Evolutionary conservation across 305 asterid genomes (phyloP), one percentile per base, ranked within the genome.

Genomic region (Caryopteris hybrid): DNA sequence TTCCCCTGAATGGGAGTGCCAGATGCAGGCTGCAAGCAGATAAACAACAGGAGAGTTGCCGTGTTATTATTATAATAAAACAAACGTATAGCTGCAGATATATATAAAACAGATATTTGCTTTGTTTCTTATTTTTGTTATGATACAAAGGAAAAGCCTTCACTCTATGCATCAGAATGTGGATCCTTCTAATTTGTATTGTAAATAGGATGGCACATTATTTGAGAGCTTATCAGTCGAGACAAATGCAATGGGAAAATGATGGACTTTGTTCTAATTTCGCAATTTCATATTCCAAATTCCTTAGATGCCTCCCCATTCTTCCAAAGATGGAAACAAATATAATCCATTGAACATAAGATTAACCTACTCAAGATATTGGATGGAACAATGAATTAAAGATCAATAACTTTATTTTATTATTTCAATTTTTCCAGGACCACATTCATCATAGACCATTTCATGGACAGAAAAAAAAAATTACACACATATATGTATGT

Each of bases 1-100:
- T 83, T 91, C 72, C 85, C 79, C 0, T 82, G 61, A 36, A 84
- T 77, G n/a, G 80, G 61, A 14, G 82, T 81, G 43, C 97, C 97
- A 14, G 83, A 43, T 7, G 91, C 66, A 25, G 96, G 95, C 97
- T 88, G 91, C 61, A 84, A 76, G 36, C 57, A 16, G 33, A 51
- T 33, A 36, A 69, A 25, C 21, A 58, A 4, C 48, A 50, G 56
- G 5, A 8, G 11, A 55, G 29, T 3, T 25, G 16, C 31, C 46
- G 31, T 41, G 13, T n/a, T n/a, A n/a, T n/a, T 22, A 16, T 1
- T 5, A 48, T 45, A 22, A 38, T 13, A 18, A 34, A 54, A 33
- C 14, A 39, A 11, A 21, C 23, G 33, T 29, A 36, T 4, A 34
- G 29, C 38, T 21, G 36, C 0, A 27, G 12, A 43, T 23, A 5